A percentile compares a stretch with the other conserved stretches of the same genome.
These are phyloP conservation scores for Aphanomyces euteiches DNA, from an alignment of 352 stramenopile genomes.

Conservation along the genomic window DNA sequence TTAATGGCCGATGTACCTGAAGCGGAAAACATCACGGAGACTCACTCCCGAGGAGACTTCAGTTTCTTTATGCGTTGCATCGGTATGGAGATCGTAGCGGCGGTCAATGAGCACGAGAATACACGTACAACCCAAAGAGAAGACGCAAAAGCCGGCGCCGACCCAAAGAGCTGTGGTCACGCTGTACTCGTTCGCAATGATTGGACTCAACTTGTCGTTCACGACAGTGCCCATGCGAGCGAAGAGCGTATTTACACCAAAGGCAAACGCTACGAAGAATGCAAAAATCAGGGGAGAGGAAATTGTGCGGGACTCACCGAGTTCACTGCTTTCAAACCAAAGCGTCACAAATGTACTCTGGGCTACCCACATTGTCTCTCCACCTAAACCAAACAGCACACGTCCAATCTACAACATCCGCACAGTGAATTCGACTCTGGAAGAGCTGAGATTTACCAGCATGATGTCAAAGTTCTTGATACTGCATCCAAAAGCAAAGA, in stretches of 20 bases:
- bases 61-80: neutral
- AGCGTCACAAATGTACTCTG: constrained; percentile 48
- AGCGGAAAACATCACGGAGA: neutral
- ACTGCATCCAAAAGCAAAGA: constrained; percentile 45
- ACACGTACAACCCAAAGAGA: constrained; percentile 17
- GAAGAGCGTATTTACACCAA: constrained; percentile 34
- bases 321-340: constrained; percentile 59
- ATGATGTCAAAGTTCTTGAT: constrained; percentile 34
- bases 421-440: constrained; percentile 26
- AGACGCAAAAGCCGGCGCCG: constrained; percentile 15
- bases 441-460: constrained; percentile 27
- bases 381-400: constrained; percentile 62
- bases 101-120: constrained; percentile 24
- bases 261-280: constrained; percentile 22
- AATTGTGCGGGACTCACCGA: constrained; percentile 28
- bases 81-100: neutral
- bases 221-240: constrained; percentile 27
- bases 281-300: neutral
- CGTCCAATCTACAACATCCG: constrained; percentile 43
- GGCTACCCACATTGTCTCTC: constrained; percentile 57
- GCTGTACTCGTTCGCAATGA: constrained; percentile 23
- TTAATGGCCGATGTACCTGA: neutral
- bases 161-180: constrained; percentile 27
- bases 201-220: constrained; percentile 29
- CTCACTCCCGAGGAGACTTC: too few relatives aligned